Base-by-base conservation (phyloP, 2,329 filamentous ascomycete genomes). In the Penicillium concentricum region DNA sequence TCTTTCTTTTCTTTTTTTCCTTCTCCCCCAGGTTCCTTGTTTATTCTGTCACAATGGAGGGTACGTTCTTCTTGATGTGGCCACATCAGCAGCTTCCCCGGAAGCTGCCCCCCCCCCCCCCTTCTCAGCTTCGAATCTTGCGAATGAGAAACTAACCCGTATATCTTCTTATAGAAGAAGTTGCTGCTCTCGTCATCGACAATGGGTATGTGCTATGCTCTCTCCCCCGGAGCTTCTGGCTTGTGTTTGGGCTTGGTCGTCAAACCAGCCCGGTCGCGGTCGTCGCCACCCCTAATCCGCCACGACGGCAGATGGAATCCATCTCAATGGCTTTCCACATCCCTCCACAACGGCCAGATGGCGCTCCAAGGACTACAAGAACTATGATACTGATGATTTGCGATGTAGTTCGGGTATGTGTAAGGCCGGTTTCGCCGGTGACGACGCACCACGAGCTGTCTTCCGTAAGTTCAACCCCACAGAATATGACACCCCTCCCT, bases 351-450 rank as follows among this genome's bases (percentile, higher is more conserved):
- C 26, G 13, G 20, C 24, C 45, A 49, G 20, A 12, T 41, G 30
- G 56, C 38, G 26, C 44, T 38, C 9, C 22, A 26, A 54, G 20
- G 13, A 34, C 24, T 32, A 18, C 12, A 20, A 51, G 39, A 47
- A 51, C 46, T 48, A 47, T 51, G 47, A 61, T 63, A 64, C 68
- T 71, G 62, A 72, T 66, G 49, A 51, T 51, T 64, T 67, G 56
- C 68, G 48, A 59, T 74, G 65, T 80, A 97, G 93, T 89, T 97
- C 94, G 83, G 94, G 94, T 88, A 97, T 99, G 94, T 99, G 94
- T 86, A 99, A 99, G 87, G 94, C 94, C 89, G 94, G 94, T 92
- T 99, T 99, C 84, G 94, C 94, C 86, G 94, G 94, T 92, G 94
- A 99, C 79, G 94, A 99, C 90, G 94, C 94, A 83, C 94, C 94